A percentile compares a stretch with the other conserved stretches of the same genome.
These are phyloP conservation scores for Debaryomyces nepalensis DNA, from an alignment of 1,139 yeast species.

Conservation along the genomic window DNA sequence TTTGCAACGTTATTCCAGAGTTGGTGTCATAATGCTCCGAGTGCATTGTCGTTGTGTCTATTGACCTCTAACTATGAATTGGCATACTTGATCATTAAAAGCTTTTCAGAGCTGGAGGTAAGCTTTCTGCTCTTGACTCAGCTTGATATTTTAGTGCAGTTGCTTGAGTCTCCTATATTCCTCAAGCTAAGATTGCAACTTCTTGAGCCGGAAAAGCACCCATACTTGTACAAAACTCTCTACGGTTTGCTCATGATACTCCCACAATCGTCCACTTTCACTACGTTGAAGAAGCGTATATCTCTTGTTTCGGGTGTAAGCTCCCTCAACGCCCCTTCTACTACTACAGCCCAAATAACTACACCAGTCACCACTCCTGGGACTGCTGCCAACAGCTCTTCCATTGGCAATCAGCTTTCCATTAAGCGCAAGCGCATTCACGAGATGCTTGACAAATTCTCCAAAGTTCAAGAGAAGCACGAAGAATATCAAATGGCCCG, in stretches of 20 bases:
- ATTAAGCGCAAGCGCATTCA: constrained; percentile 48
- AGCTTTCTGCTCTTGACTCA: constrained; percentile 74
- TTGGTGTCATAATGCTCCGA: constrained; percentile 93
- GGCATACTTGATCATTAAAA: constrained; percentile 79
- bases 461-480: constrained; percentile 61
- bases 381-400: constrained; percentile 20
- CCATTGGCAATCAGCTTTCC: constrained; percentile 33
- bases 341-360: constrained; percentile 20
- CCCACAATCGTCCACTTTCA: constrained; percentile 95
- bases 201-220: constrained; percentile 83
- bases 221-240: constrained; percentile 81
- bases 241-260: constrained; percentile 92
- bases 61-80: constrained; percentile 89
- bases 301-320: constrained; percentile 46
- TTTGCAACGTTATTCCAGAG: constrained; percentile 82
- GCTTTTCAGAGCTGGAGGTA: constrained; percentile 74
- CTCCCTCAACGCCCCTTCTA: constrained; percentile 21
- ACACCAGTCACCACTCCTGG: constrained; percentile 31
- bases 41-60: constrained; percentile 83
- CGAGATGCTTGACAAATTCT: constrained; percentile 67
- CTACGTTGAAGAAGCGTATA: constrained; percentile 75
- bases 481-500: constrained; percentile 29
- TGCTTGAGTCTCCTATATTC: constrained; percentile 83
- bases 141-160: constrained; percentile 78
- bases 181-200: constrained; percentile 85